Base-by-base conservation (phyloP, 176 grass and related monocot genomes). In the Alopecurus myosuroides region DNA sequence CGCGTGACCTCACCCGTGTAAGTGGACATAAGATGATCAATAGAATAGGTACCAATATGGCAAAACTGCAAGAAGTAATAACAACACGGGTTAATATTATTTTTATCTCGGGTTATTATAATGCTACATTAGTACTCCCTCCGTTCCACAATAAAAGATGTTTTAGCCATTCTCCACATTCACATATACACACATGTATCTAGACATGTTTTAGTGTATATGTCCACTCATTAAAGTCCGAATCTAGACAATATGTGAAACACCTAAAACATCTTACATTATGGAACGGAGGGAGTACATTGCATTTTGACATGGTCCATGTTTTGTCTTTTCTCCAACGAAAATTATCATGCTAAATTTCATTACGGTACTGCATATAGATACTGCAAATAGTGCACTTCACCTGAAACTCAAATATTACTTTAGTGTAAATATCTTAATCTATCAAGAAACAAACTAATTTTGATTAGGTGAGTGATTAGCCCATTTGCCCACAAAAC, bases 1-100 rank as follows among this genome's bases (percentile, higher is more conserved):
- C 33, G 69, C 85, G 64, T 69, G 53, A 90, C 83, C 51, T 88
- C 44, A 28, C 93, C 93, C n/a, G 77, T 93, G 60, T 85, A 92
- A 37, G 95, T 90, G 64, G 89, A 95, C 78, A 98, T 88, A 42
- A 82, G 85, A 65, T 82, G 82, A 70, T 87, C 83, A 35, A 78
- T 78, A 22, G 77, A 58, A 34, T 82, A n/a, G 72, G 35, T 40
- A 65, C 14, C 51, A 5, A 95, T 77, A 49, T 40, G 18, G 26
- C 80, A 26, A 79, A 90, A 95, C 95, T 98, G 86, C 80, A 68
- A 34, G 58, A 5, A 55, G 70, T 76, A 74, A 74, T 14, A 14
- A 29, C 11, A 61, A 29, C 57, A 29, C 25, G 25, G 1, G 57
- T 61, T 29, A 61, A 15, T 25, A 61, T 61, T 2, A 12, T 42